These are phyloP conservation scores for Backusella australiensis DNA, from an alignment of 192 early-diverging fungal species.

Conservation along the genomic window DNA sequence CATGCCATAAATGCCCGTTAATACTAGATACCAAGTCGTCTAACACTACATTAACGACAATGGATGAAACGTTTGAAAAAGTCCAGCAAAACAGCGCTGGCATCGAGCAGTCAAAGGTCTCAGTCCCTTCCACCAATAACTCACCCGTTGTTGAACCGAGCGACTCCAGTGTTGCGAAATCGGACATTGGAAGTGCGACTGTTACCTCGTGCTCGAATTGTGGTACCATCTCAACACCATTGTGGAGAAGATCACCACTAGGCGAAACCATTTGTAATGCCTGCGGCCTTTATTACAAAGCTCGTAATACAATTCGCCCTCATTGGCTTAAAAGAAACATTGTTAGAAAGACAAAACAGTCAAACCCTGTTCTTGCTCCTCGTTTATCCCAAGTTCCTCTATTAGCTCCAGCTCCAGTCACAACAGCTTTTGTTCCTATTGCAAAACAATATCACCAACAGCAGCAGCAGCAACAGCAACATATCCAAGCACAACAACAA, in stretches of 20 bases:
- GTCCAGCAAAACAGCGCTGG: conserved; percentile 24
- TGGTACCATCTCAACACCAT: conserved; percentile 61
- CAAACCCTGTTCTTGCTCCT: conserved; percentile 2
- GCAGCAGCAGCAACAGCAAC: background rate
- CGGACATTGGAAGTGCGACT: conserved; percentile 36
- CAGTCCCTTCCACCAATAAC: conserved; percentile 31
- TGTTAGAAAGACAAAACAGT: conserved; percentile 9
- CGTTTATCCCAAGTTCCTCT: conserved; percentile 11
- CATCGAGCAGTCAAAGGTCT: conserved; percentile 24
- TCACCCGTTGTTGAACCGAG: conserved; percentile 30
- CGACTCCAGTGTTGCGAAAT: conserved; percentile 40
- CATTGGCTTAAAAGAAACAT: conserved; percentile 53
- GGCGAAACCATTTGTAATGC: conserved; percentile 86
- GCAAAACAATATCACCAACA: background rate
- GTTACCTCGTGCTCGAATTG: conserved; percentile 66
- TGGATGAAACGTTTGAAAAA: conserved; percentile 20
- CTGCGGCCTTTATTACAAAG: conserved; percentile 68
- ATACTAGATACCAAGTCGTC: conserved; percentile 6
- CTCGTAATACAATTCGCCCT: conserved; percentile 54
- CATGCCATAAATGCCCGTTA: conserved; percentile 34
- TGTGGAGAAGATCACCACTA: conserved; percentile 70
- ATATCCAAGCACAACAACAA: background rate
- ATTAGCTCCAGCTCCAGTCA: background rate
- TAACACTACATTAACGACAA: background rate
- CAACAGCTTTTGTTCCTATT: background rate